Evolutionary conservation across 345 rosid species (phyloP), one percentile per base, ranked within the genome.

Genomic region (Geranium rotundifolium): DNA sequence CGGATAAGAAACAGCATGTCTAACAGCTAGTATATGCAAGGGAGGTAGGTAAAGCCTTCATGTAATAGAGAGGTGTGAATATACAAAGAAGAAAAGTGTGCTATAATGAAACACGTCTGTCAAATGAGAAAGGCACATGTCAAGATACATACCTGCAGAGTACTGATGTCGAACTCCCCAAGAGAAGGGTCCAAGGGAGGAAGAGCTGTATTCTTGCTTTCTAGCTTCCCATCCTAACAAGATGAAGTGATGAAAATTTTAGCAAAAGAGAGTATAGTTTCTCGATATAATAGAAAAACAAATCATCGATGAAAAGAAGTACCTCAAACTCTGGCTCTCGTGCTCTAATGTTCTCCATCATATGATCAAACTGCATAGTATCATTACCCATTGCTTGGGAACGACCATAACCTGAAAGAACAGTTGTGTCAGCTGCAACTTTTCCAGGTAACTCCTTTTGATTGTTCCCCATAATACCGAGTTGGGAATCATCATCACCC

Each of bases 101-200:
- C 3, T 17, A 54, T 14, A 20, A 59, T 17, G 29, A 30, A 14
- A 61, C 46, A 29, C 16, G 19, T 20, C 30, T 17, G 50, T 46
- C 52, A 46, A 10, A 46, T 46, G 52, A 46, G 14, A 46, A 46
- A 46, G 52, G 56, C 50, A 63, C 13, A 4, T 34, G 41, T 4
- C 7, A 60, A 62, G 69, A 39, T 64, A 19, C 60, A 57, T 78
- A 91, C 97, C 97, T 91, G 97, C 86, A 91, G 77, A 67, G 81
- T 75, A 65, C 67, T 65, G 72, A 76, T 63, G 69, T 90, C 93
- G 74, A 83, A 66, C 20, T 81, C 96, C 67, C 68, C 75, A 68
- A 79, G 56, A 73, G 84, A 70, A 20, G 85, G 79, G 67, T 68
- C 83, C 59, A 76, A 63, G 49, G 80, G 80, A 68, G 93, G 89